Percentiles rank a stretch among this genome's conserved stretches.
Conservation (phyloP, 306 rosid species). For the Betula pendula region DNA sequence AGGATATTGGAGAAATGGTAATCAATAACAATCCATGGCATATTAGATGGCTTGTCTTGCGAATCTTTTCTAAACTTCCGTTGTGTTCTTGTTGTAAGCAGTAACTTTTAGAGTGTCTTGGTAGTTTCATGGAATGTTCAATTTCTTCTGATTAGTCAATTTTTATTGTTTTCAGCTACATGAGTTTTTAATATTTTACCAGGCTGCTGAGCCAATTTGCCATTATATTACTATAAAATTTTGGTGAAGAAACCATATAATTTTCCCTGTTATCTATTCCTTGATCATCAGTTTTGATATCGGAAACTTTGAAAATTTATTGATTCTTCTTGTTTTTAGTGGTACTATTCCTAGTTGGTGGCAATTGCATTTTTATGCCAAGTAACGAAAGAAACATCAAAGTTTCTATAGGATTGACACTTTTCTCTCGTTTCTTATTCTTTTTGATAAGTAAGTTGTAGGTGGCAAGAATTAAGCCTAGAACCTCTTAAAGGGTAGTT, state of each 20-base stretch:
- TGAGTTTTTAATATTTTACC: background rate
- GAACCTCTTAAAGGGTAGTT: background rate
- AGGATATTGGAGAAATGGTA: background rate
- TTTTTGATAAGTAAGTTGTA: background rate
- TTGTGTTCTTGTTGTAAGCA: background rate
- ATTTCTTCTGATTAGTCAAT: background rate
- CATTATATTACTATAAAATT: background rate
- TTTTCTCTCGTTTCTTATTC: background rate
- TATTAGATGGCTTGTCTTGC: background rate
- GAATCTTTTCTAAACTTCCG: slow-evolving; percentile 1
- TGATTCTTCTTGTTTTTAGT: slow-evolving; percentile 6
- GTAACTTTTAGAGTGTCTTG: background rate
- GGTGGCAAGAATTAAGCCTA: background rate
- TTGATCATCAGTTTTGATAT: slow-evolving; percentile 14
- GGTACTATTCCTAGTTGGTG: slow-evolving; percentile 6
- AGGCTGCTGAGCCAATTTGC: slow-evolving; percentile 4
- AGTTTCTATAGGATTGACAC: background rate
- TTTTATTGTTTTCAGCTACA: background rate
- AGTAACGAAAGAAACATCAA: background rate
- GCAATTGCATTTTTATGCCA: background rate
- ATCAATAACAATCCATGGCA: background rate
- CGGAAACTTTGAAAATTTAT: slow-evolving; percentile 4
- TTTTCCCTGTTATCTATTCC: background rate
- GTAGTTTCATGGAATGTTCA: background rate
- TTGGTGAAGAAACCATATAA: background rate